A percentile compares a stretch with the other conserved stretches of the same genome.
These are phyloP conservation scores for Phallus indusiatus DNA, from an alignment of 768 basidiomycete genomes.

Conservation along the genomic window DNA sequence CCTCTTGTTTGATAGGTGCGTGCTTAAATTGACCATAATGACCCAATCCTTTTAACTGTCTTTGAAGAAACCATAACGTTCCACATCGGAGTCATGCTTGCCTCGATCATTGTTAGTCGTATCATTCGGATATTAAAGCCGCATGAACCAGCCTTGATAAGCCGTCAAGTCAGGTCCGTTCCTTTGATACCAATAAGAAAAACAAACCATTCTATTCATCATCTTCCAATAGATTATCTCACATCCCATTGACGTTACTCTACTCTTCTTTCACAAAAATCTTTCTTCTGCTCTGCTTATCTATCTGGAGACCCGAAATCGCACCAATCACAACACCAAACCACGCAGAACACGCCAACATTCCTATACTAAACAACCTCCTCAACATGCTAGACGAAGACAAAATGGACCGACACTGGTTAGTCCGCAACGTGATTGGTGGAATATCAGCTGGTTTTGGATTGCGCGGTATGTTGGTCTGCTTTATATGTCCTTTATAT, in stretches of 20 bases:
- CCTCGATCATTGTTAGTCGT: conserved; percentile 43
- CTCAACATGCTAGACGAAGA: conserved; percentile 61
- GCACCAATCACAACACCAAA: not conserved
- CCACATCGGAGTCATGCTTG: conserved; percentile 53
- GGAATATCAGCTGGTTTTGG: conserved; percentile 86
- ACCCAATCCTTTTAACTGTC: not conserved
- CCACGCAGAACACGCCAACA: conserved; percentile 16
- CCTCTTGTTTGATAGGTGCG: conserved; percentile 56
- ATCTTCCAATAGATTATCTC: conserved; percentile 42
- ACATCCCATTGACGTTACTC: conserved; percentile 69
- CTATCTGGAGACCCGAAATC: conserved; percentile 57
- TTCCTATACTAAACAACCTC: conserved; percentile 28
- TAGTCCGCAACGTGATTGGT: conserved; percentile 73
- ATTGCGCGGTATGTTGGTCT: conserved; percentile 48
- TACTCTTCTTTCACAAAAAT: conserved; percentile 81
- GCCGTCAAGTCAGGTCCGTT: conserved; percentile 51
- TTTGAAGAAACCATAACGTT: conserved; percentile 63
- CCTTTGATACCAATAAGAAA: conserved; percentile 6
- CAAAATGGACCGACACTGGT: conserved; percentile 72
- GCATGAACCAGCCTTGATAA: conserved; percentile 30
- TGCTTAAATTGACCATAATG: conserved; percentile 6
- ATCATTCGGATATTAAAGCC: conserved; percentile 20
- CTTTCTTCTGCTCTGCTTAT: conserved; percentile 72
- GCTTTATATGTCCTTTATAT: not conserved
- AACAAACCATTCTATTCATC: not conserved